Conservation (phyloP, 208 protist species). For the Acanthamoeba triangularis region DNA sequence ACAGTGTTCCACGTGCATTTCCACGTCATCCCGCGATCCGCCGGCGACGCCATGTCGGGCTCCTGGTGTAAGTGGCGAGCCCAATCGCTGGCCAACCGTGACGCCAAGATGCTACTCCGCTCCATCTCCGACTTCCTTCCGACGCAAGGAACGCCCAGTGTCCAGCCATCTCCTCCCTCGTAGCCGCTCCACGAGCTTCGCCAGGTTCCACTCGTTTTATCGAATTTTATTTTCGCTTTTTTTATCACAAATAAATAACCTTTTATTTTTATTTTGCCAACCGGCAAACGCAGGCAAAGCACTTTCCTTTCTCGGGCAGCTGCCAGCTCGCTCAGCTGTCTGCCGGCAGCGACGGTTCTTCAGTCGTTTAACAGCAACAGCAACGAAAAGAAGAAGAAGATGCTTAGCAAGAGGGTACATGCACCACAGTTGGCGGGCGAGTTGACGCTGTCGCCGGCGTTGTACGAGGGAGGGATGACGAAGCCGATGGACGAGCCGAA, state of each 20-base stretch:
- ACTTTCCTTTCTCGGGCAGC: too few species aligned
- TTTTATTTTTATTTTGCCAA: too few species aligned
- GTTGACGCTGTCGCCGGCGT: not conserved
- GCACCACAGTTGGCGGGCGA: not conserved
- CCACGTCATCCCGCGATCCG: conserved; percentile 76
- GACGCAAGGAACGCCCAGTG: not conserved
- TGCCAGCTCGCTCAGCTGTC: too few species aligned
- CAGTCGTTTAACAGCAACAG: too few species aligned
- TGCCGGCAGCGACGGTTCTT: too few species aligned
- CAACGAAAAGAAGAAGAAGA: not conserved
- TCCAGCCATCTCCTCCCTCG: not conserved
- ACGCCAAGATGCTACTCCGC: not conserved
- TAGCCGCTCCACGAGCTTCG: not conserved
- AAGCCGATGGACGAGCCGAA: not conserved
- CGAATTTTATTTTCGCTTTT: too few species aligned
- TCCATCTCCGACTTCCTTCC: not conserved
- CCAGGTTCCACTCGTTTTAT: too few species aligned
- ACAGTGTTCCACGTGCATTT: conserved; percentile 80
- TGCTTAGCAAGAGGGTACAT: not conserved
- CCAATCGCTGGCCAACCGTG: not conserved
- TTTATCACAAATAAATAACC: too few species aligned
- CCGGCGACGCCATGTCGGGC: conserved; percentile 40
- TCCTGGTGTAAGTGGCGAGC: not conserved
- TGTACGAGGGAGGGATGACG: not conserved
- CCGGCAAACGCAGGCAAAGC: not conserved